Conservation (phyloP, 495 filamentous ascomycete genomes). For the Penicilliopsis zonata region DNA sequence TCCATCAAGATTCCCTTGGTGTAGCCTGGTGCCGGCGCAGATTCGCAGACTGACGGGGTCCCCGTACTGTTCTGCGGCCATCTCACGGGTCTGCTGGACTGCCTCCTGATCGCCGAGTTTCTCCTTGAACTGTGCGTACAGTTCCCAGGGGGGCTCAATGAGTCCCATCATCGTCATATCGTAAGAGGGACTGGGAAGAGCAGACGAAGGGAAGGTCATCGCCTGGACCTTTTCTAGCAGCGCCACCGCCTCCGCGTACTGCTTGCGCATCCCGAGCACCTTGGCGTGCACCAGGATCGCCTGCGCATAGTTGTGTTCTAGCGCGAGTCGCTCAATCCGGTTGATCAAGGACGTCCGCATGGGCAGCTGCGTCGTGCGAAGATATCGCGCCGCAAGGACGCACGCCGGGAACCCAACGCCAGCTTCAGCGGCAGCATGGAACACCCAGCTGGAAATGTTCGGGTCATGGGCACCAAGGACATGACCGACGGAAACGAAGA, state of each 20-base stretch:
- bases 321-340: slow-evolving; percentile 11
- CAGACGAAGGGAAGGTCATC: slow-evolving; percentile 7
- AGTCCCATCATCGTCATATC: slow-evolving; percentile 6
- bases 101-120: slow-evolving; percentile 3
- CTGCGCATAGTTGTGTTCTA: slow-evolving; percentile 10
- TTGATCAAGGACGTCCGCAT: slow-evolving; percentile 6
- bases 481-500: slow-evolving; percentile 15
- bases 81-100: slow-evolving; percentile 6
- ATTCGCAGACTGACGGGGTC: slow-evolving; percentile 17
- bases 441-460: slow-evolving; percentile 11
- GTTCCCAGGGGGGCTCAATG: slow-evolving; percentile 14
- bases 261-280: slow-evolving; percentile 11
- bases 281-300: slow-evolving; percentile 22
- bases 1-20: slow-evolving; percentile 5
- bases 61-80: slow-evolving; percentile 19
- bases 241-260: slow-evolving; percentile 10
- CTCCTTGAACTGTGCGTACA: slow-evolving; percentile 13
- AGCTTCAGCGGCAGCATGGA: slow-evolving; percentile 14
- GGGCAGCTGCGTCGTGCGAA: slow-evolving; percentile 2
- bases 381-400: slow-evolving; percentile 4
- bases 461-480: slow-evolving; percentile 1
- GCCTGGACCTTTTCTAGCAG: slow-evolving; percentile 16
- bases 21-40: slow-evolving; percentile 14
- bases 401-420: slow-evolving; percentile 6
- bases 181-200: background rate